phyloP scores from a whole-genome alignment of 495 filamentous ascomycete genomes.

The Daldinia caldariorum region DNA sequence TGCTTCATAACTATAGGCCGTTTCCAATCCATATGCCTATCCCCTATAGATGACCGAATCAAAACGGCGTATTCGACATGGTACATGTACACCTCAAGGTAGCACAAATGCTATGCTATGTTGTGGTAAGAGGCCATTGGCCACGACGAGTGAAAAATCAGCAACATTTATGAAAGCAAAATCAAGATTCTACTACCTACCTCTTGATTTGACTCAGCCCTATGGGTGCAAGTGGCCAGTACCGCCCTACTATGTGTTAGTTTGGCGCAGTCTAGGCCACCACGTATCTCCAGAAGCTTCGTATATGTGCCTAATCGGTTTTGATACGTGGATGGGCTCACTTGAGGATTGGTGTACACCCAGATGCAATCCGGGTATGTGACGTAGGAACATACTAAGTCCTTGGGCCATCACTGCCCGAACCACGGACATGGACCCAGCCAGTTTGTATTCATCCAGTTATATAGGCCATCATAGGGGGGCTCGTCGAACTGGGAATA shows the following conservation, averaged over 20 bases:
- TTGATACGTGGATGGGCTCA: background rate
- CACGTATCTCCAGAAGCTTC: background rate
- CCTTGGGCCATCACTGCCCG: background rate
- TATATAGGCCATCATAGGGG: background rate
- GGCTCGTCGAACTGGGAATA: background rate
- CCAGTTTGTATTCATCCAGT: background rate
- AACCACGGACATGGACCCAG: background rate
- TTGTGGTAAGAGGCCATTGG: slow-evolving; percentile 1
- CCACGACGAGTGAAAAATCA: background rate
- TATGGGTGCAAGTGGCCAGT: background rate
- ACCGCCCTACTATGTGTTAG: background rate
- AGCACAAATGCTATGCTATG: background rate
- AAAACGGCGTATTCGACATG: background rate
- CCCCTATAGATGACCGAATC: background rate
- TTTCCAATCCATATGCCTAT: background rate
- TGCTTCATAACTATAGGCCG: background rate
- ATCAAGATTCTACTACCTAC: background rate
- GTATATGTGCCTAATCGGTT: background rate
- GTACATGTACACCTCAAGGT: background rate
- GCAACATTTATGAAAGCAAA: background rate
- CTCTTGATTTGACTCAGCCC: background rate
- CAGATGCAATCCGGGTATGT: background rate
- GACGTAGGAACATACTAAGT: background rate
- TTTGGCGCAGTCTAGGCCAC: background rate
- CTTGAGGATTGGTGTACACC: background rate